Conservation (phyloP, 2,329 filamentous ascomycete genomes). For the Calonectria ilicicola region DNA sequence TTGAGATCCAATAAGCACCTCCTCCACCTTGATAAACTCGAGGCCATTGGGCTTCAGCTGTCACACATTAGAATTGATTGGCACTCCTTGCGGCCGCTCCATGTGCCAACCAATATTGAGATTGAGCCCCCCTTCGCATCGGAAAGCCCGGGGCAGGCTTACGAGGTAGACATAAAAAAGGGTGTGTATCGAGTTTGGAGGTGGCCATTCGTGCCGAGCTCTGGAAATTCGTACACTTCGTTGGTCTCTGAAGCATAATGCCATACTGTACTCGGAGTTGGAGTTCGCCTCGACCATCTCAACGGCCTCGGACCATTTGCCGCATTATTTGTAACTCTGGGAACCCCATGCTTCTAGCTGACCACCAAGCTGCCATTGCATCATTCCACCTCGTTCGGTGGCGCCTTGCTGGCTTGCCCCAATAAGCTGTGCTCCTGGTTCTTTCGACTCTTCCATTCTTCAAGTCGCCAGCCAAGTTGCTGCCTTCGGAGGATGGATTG, state of each 20-base stretch:
- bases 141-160: constrained; percentile 37
- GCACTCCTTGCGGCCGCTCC: constrained; percentile 15
- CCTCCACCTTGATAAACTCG: neutral
- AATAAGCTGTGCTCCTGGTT: neutral
- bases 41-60: constrained; percentile 14
- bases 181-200: neutral
- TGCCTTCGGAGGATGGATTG: constrained; percentile 40
- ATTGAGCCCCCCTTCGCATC: constrained; percentile 8
- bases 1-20: neutral
- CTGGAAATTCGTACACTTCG: neutral
- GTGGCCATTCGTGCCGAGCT: neutral
- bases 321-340: neutral
- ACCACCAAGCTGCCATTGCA: constrained; percentile 16
- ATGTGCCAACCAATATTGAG: constrained; percentile 13
- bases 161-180: constrained; percentile 17
- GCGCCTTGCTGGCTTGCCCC: neutral
- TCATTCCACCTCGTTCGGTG: neutral
- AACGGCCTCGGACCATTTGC: neutral
- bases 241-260: neutral
- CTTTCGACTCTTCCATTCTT: constrained; percentile 12
- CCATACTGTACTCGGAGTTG: neutral
- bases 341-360: neutral
- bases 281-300: neutral
- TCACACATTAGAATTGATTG: constrained; percentile 10
- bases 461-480: constrained; percentile 35